A percentile compares a stretch with the other conserved stretches of the same genome.
phyloP scores from a whole-genome alignment of 495 filamentous ascomycete species.

The Tricharina praecox region DNA sequence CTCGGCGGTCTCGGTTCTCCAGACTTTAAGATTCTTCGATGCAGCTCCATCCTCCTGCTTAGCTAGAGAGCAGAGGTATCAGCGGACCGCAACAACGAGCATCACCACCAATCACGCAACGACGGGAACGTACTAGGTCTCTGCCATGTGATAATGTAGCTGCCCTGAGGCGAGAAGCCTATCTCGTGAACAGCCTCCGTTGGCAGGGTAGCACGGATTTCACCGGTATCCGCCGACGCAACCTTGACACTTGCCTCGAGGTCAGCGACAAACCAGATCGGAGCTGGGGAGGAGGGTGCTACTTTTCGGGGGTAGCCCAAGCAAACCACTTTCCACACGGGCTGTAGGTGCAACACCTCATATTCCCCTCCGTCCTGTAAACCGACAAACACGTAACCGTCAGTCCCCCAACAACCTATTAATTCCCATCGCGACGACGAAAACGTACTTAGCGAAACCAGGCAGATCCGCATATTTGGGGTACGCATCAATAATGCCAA shows the following conservation, averaged over 20 bases:
- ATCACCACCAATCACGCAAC: too few species aligned
- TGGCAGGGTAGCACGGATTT: constrained; percentile 54
- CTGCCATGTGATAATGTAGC: constrained; percentile 93
- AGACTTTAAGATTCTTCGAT: constrained; percentile 90
- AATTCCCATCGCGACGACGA: constrained; percentile 1
- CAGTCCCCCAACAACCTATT: constrained; percentile 14
- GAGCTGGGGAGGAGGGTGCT: constrained; percentile 12
- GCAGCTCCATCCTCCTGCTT: constrained; percentile 90
- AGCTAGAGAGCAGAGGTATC: constrained; percentile 20
- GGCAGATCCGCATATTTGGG: constrained; percentile 73
- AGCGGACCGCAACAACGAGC: not conserved
- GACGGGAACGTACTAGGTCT: constrained; percentile 33
- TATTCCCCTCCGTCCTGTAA: constrained; percentile 77
- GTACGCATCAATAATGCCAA: constrained; percentile 79
- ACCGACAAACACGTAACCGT: constrained; percentile 10
- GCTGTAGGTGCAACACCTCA: constrained; percentile 86
- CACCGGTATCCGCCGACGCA: constrained; percentile 63
- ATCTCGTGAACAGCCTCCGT: constrained; percentile 78
- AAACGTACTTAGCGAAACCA: constrained; percentile 52
- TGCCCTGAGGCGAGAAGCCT: constrained; percentile 81
- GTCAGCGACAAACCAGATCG: constrained; percentile 10
- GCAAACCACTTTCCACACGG: constrained; percentile 89
- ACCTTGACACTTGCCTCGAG: constrained; percentile 47
- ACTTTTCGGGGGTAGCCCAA: constrained; percentile 77
- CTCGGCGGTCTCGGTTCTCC: constrained; percentile 52